Evolutionary conservation across 139 green algal species (phyloP).

Genomic region (Chlorella ohadii): DNA sequence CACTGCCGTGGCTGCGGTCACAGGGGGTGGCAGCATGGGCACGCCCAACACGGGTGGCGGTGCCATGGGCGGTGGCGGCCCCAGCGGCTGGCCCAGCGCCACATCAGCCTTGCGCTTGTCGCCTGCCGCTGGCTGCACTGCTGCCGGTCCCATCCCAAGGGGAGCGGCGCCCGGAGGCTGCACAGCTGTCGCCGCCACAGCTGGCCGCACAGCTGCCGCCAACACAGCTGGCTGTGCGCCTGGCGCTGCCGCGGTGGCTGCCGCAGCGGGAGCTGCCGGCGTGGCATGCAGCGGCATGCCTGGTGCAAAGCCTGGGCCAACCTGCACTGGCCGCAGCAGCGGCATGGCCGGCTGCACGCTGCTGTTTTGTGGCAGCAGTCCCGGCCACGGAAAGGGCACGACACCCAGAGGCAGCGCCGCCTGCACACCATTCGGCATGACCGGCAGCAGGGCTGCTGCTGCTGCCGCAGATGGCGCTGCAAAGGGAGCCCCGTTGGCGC

Average conservation of each 20-base stretch:
- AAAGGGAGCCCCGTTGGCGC: too few relatives aligned
- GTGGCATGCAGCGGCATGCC: background rate
- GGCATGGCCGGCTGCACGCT: too few relatives aligned
- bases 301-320: background rate
- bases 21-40: constrained; percentile 12
- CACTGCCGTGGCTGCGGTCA: background rate
- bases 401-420: too few relatives aligned
- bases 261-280: background rate
- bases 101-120: constrained; percentile 10
- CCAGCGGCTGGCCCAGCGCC: background rate
- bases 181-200: background rate
- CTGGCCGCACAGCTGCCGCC: background rate
- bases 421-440: too few relatives aligned
- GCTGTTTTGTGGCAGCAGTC: background rate
- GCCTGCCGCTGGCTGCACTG: background rate
- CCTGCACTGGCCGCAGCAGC: constrained; percentile 1
- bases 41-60: background rate
- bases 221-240: background rate
- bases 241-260: background rate
- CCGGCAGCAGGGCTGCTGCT: background rate
- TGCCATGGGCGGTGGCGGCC: background rate
- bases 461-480: background rate
- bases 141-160: background rate
- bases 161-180: background rate
- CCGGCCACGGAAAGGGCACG: background rate